A percentile compares a stretch with the other conserved stretches of the same genome.
phyloP scores from a whole-genome alignment of 768 basidiomycete species.

The Boletus speciosus region DNA sequence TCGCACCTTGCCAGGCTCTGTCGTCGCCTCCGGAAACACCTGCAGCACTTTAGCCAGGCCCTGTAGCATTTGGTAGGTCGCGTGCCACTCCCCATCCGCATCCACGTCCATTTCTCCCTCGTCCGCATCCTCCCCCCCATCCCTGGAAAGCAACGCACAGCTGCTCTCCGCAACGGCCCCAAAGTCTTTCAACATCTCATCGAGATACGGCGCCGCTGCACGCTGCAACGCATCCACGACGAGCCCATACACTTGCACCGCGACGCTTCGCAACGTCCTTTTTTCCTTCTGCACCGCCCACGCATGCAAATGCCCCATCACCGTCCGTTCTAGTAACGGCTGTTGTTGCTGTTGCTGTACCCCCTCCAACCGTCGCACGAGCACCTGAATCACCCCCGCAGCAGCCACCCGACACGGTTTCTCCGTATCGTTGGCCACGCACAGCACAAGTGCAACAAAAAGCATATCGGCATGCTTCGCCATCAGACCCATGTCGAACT shows the following conservation, averaged over 20 bases:
- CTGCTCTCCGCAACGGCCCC: conserved; percentile 26
- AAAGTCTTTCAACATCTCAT: conserved; percentile 55
- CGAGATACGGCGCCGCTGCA: conserved; percentile 43
- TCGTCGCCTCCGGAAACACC: conserved; percentile 49
- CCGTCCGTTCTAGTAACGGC: conserved; percentile 42
- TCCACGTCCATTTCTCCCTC: conserved; percentile 47
- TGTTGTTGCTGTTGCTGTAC: conserved; percentile 53
- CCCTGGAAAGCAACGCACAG: not conserved
- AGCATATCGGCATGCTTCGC: conserved; percentile 83
- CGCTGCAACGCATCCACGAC: conserved; percentile 64
- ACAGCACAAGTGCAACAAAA: conserved; percentile 90
- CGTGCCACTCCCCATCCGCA: conserved; percentile 67
- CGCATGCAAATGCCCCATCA: conserved; percentile 69
- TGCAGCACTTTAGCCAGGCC: conserved; percentile 60
- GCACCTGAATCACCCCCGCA: conserved; percentile 71
- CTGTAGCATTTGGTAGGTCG: conserved; percentile 76
- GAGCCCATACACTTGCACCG: conserved; percentile 80
- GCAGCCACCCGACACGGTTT: conserved; percentile 88
- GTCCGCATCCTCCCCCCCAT: conserved; percentile 32
- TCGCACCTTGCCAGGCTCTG: conserved; percentile 43
- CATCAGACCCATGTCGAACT: conserved; percentile 75
- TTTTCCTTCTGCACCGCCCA: conserved; percentile 72
- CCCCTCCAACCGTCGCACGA: conserved; percentile 67
- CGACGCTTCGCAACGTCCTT: conserved; percentile 62
- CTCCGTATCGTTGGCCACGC: conserved; percentile 91